Evolutionary conservation across 73 alveolate genomes (phyloP).

Genomic region (Blepharisma stoltei): DNA sequence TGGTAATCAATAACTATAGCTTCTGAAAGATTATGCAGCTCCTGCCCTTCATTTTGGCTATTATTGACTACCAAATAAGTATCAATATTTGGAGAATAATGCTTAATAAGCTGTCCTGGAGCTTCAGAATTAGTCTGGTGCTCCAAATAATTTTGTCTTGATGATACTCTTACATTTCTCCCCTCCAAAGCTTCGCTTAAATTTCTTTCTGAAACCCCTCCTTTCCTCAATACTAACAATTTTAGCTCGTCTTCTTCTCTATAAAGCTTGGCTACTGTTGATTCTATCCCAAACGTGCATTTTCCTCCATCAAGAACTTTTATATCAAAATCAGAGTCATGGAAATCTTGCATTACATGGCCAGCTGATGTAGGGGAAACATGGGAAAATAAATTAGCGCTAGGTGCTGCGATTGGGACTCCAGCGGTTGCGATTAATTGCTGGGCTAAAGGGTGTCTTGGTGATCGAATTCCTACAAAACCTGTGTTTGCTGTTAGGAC

Average conservation of each 20-base stretch:
- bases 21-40: slow-evolving; percentile 31
- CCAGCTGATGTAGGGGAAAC: slow-evolving; percentile 84
- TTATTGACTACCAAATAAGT: slow-evolving; percentile 51
- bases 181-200: slow-evolving; percentile 40
- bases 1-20: slow-evolving; percentile 12
- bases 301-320: slow-evolving; percentile 82
- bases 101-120: slow-evolving; percentile 83
- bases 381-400: slow-evolving; percentile 89
- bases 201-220: slow-evolving; percentile 66
- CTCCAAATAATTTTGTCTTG: slow-evolving; percentile 39
- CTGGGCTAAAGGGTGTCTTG: slow-evolving; percentile 63
- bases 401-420: slow-evolving; percentile 88
- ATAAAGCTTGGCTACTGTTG: slow-evolving; percentile 78
- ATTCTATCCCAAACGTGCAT: slow-evolving; percentile 81
- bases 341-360: slow-evolving; percentile 83
- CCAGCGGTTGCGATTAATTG: slow-evolving; percentile 55
- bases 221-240: slow-evolving; percentile 49
- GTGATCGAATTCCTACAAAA: slow-evolving; percentile 83
- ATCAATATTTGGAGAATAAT: slow-evolving; percentile 80
- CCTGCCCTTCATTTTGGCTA: slow-evolving; percentile 43
- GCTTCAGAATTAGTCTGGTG: slow-evolving; percentile 59
- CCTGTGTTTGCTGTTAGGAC: slow-evolving; percentile 84
- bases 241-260: slow-evolving; percentile 29
- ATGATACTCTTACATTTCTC: slow-evolving; percentile 34
- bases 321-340: slow-evolving; percentile 59